These are phyloP conservation scores for Gaillardinia entomophila DNA, from an alignment of 805 yeast genomes.

Conservation along the genomic window DNA sequence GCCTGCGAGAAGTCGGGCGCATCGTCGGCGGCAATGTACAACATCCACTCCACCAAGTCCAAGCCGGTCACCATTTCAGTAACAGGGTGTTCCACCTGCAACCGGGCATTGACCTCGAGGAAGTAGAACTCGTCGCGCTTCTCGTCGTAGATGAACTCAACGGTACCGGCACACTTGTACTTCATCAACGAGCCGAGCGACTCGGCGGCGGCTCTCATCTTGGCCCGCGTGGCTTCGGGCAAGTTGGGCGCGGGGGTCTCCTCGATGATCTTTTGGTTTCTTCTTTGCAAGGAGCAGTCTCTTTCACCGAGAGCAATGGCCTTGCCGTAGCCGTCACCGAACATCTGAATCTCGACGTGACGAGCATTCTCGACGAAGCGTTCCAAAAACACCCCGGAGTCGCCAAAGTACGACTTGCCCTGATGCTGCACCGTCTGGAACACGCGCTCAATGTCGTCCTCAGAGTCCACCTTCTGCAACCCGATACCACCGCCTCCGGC, in stretches of 20 bases:
- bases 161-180: conserved; percentile 96
- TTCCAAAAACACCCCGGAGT: conserved; percentile 91
- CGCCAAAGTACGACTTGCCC: conserved; percentile 90
- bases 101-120: conserved; percentile 91
- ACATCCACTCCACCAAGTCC: conserved; percentile 97
- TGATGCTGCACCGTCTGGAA: conserved; percentile 91
- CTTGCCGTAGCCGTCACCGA: conserved; percentile 91
- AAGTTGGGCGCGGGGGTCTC: conserved; percentile 97
- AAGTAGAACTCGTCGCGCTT: conserved; percentile 85
- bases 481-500: conserved; percentile 99
- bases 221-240: conserved; percentile 69
- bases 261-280: conserved; percentile 94
- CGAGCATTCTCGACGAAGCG: conserved; percentile 92
- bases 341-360: conserved; percentile 94
- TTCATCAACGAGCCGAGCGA: conserved; percentile 75
- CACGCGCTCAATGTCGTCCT: conserved; percentile 73
- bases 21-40: conserved; percentile 80
- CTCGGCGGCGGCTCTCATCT: conserved; percentile 80
- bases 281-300: conserved; percentile 95
- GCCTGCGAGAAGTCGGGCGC: conserved; percentile 70
- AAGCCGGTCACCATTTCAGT: conserved; percentile 94
- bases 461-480: conserved; percentile 83
- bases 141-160: conserved; percentile 90
- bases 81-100: conserved; percentile 97
- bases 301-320: conserved; percentile 96